Conservation (phyloP, 495 filamentous ascomycete species). For the Neurospora hispaniola region DNA sequence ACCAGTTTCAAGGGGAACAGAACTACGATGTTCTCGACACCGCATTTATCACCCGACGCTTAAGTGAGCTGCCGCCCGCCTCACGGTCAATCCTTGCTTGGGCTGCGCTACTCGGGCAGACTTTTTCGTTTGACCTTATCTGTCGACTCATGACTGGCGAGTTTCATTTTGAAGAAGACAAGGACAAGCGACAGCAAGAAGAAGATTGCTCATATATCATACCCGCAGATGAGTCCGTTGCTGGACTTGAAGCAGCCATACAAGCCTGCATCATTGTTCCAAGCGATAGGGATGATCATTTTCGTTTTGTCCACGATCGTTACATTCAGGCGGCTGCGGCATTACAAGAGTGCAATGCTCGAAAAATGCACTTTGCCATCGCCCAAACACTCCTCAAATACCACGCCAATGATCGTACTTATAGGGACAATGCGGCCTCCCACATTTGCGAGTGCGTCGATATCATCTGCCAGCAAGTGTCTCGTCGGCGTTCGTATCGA, state of each 20-base stretch:
- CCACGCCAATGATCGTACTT: slow-evolving; percentile 42
- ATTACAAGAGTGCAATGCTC: slow-evolving; percentile 56
- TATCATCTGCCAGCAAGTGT: slow-evolving; percentile 56
- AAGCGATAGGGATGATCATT: slow-evolving; percentile 64
- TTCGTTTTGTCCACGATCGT: slow-evolving; percentile 73
- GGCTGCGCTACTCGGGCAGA: slow-evolving; percentile 67
- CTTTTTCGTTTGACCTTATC: slow-evolving; percentile 72
- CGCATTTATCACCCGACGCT: slow-evolving; percentile 64
- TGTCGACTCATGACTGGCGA: slow-evolving; percentile 63
- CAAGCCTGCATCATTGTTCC: slow-evolving; percentile 66
- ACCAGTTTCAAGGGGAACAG: slow-evolving; percentile 63
- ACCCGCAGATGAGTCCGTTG: slow-evolving; percentile 47
- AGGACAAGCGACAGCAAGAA: slow-evolving; percentile 12
- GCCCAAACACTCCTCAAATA: slow-evolving; percentile 68
- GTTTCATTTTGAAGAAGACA: slow-evolving; percentile 44
- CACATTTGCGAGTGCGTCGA: slow-evolving; percentile 66
- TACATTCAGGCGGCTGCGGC: slow-evolving; percentile 64
- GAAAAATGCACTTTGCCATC: slow-evolving; percentile 82
- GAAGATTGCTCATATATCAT: slow-evolving; percentile 11
- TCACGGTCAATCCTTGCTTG: slow-evolving; percentile 74
- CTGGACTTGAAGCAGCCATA: slow-evolving; percentile 67
- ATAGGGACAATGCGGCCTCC: slow-evolving; percentile 56
- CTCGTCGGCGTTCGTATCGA: slow-evolving; percentile 51
- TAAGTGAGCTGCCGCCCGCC: slow-evolving; percentile 63
- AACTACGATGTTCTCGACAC: slow-evolving; percentile 70